Conservation (phyloP, 352 stramenopile genomes). For the Globisporangium parvum region DNA sequence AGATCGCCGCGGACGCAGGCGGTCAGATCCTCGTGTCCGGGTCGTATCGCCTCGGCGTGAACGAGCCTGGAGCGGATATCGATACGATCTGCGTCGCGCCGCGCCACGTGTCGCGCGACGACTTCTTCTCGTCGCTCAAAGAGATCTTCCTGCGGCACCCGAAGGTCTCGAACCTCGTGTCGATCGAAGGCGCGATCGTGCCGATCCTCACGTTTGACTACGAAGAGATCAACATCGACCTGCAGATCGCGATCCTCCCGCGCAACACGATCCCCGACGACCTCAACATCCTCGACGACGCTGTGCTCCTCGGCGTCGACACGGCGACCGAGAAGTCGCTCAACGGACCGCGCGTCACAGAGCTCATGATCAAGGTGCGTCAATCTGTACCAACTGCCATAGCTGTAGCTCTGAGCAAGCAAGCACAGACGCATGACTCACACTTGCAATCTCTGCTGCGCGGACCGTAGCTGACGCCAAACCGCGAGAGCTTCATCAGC, state of each 20-base stretch:
- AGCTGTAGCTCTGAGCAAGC: background rate
- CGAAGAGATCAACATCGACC: conserved; percentile 98
- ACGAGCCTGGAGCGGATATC: conserved; percentile 96
- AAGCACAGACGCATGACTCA: no score
- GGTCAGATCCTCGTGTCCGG: conserved; percentile 88
- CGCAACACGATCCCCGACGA: conserved; percentile 87
- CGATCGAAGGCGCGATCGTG: conserved; percentile 90
- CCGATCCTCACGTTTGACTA: conserved; percentile 99
- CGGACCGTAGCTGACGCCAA: conserved; percentile 55
- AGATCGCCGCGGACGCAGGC: conserved; percentile 78
- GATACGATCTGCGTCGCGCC: conserved; percentile 97
- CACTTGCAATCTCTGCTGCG: background rate
- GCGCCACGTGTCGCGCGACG: conserved; percentile 91
- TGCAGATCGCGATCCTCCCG: conserved; percentile 95
- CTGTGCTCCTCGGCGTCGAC: conserved; percentile 83
- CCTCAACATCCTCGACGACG: conserved; percentile 89
- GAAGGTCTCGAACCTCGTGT: conserved; percentile 87
- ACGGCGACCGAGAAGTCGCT: conserved; percentile 86
- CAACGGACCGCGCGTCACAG: conserved; percentile 88
- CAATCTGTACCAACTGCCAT: background rate
- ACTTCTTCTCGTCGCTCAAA: conserved; percentile 95
- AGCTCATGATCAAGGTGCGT: conserved; percentile 87
- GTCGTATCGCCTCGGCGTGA: conserved; percentile 95
- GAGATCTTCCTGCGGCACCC: conserved; percentile 90
- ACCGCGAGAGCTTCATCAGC: conserved; percentile 83